phyloP scores from a whole-genome alignment of 495 filamentous ascomycete species.

The Aspergillus ellipticus region DNA sequence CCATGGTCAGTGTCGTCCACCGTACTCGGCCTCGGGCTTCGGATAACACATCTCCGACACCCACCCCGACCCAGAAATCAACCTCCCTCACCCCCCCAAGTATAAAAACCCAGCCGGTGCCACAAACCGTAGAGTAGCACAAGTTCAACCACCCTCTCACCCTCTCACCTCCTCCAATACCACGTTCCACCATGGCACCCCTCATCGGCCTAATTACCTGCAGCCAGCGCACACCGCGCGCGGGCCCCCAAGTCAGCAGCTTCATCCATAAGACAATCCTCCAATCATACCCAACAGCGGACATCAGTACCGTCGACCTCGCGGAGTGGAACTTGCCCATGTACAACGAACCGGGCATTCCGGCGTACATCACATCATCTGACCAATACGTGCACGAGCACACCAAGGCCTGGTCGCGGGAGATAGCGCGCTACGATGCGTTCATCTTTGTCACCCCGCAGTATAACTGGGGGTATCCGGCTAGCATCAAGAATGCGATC shows the following conservation, averaged over 20 bases:
- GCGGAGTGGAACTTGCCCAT: conserved; percentile 51
- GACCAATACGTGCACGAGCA: conserved; percentile 45
- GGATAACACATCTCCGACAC: not conserved
- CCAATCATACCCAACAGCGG: not conserved
- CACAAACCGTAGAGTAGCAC: not conserved
- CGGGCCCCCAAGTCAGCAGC: conserved; percentile 7
- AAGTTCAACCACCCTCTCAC: not conserved
- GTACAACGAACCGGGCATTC: conserved; percentile 52
- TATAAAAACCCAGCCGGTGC: not conserved
- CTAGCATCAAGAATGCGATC: conserved; percentile 58
- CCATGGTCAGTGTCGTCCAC: too few relatives aligned
- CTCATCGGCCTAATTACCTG: conserved; percentile 11
- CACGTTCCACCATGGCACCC: not conserved
- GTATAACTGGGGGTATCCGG: conserved; percentile 53
- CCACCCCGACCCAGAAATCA: not conserved
- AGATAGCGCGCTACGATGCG: conserved; percentile 43
- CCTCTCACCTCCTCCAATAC: not conserved
- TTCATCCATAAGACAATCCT: conserved; percentile 6
- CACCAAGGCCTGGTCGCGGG: conserved; percentile 47
- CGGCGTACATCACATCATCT: conserved; percentile 39
- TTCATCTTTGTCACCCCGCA: conserved; percentile 59
- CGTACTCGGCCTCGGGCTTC: not conserved
- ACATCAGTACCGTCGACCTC: conserved; percentile 41
- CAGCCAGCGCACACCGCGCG: conserved; percentile 14
- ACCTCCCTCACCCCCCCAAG: not conserved